A percentile compares a stretch with the other conserved stretches of the same genome.
Evolutionary conservation across 306 rosid species (phyloP).

Genomic region (Quercus agrifolia): DNA sequence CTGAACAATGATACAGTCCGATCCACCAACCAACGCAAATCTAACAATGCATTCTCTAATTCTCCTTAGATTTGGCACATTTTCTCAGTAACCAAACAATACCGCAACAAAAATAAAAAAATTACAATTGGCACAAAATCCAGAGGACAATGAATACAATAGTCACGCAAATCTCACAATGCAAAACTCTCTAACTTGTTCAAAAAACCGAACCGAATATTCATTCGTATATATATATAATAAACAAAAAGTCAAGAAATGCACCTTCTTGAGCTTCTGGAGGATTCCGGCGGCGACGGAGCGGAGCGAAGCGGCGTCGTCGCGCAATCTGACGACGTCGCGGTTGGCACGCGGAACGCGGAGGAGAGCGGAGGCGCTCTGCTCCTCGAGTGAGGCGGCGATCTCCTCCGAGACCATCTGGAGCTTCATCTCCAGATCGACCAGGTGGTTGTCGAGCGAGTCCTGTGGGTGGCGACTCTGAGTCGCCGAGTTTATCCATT

Average conservation of each 20-base stretch:
- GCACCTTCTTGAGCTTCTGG: conserved; percentile 87
- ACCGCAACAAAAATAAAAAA: too few species aligned
- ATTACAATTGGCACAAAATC: too few species aligned
- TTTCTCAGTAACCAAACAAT: background rate
- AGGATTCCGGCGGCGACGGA: conserved; percentile 82
- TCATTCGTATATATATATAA: too few species aligned
- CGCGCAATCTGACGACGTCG: conserved; percentile 86
- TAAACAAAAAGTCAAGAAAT: background rate
- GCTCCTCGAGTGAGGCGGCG: conserved; percentile 90
- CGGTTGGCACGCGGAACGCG: conserved; percentile 96
- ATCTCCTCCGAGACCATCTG: conserved; percentile 95
- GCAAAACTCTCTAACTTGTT: too few species aligned
- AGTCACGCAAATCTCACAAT: too few species aligned
- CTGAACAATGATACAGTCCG: too few species aligned
- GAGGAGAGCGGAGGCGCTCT: conserved; percentile 84
- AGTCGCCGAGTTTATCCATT: conserved; percentile 88
- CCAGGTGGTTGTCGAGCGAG: conserved; percentile 72
- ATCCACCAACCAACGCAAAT: background rate
- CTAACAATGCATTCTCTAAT: background rate
- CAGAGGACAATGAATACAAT: too few species aligned
- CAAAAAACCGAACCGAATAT: too few species aligned
- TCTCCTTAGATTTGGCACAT: background rate
- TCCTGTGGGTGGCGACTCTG: conserved; percentile 90
- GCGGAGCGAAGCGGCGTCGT: conserved; percentile 88
- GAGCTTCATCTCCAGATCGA: conserved; percentile 91